Conservation (phyloP, 148 eudicot species). For the Polygonum maritimum region DNA sequence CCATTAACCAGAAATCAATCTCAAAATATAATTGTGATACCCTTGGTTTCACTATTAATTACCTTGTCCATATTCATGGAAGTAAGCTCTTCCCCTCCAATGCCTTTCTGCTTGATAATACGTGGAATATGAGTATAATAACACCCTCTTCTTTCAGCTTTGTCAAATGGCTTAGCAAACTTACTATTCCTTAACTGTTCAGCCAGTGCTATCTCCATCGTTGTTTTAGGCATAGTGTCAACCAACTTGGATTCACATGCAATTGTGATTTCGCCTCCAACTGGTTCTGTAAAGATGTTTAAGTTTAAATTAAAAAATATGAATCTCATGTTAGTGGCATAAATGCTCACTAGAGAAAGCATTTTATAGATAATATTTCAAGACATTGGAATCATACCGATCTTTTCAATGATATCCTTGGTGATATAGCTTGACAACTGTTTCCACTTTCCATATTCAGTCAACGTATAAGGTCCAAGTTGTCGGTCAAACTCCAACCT, state of each 20-base stretch:
- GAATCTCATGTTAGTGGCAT: background rate
- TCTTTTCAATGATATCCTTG: conserved; percentile 54
- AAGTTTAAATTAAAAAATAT: background rate
- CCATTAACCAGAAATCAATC: background rate
- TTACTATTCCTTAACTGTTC: conserved; percentile 65
- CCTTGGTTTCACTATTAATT: conserved; percentile 2
- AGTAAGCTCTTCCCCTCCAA: conserved; percentile 64
- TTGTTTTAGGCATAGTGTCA: conserved; percentile 44
- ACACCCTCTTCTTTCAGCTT: conserved; percentile 47
- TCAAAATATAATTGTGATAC: background rate
- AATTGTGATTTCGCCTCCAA: conserved; percentile 78
- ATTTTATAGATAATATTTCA: background rate
- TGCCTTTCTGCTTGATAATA: conserved; percentile 72
- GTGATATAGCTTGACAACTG: conserved; percentile 65
- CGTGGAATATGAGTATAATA: conserved; percentile 77
- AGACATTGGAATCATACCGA: conserved; percentile 38
- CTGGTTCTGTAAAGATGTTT: conserved; percentile 52
- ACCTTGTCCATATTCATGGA: conserved; percentile 93
- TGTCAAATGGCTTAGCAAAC: conserved; percentile 29
- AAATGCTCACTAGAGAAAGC: background rate
- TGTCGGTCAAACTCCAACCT: conserved; percentile 75
- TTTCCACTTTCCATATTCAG: conserved; percentile 76
- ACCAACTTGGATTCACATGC: conserved; percentile 46
- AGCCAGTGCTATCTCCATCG: conserved; percentile 61
- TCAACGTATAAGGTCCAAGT: conserved; percentile 78